Conservation (phyloP, 371 early-diverging fungal genomes). For the Apophysomyces variabilis region DNA sequence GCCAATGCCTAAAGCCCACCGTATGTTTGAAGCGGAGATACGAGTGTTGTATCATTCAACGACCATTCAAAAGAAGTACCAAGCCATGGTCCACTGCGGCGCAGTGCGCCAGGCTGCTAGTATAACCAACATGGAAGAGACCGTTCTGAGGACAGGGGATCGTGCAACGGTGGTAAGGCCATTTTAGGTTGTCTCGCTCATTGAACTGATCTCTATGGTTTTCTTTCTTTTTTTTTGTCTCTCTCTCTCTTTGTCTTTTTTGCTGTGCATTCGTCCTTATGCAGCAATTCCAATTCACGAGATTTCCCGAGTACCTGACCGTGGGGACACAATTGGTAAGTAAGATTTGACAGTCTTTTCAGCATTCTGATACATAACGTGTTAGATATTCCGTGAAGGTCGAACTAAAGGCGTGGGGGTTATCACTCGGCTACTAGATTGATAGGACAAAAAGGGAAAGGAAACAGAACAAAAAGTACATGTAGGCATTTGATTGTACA, state of each 20-base stretch:
- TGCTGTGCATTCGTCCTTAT: too few species aligned
- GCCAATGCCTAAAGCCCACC: slow-evolving; percentile 66
- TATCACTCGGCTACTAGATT: slow-evolving; percentile 57
- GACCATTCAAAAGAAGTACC: slow-evolving; percentile 87
- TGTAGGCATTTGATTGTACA: slow-evolving; percentile 5
- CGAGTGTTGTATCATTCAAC: slow-evolving; percentile 90
- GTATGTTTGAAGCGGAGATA: slow-evolving; percentile 90
- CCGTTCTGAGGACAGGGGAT: slow-evolving; percentile 86
- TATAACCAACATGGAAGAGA: slow-evolving; percentile 75
- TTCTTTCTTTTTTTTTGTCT: neutral
- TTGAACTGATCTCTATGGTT: slow-evolving; percentile 22
- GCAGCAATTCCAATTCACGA: slow-evolving; percentile 77
- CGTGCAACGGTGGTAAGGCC: slow-evolving; percentile 72
- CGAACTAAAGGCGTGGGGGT: slow-evolving; percentile 94
- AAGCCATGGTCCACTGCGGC: slow-evolving; percentile 94
- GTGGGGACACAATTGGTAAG: slow-evolving; percentile 73
- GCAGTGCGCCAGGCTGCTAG: slow-evolving; percentile 89
- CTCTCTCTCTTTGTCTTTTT: slow-evolving; percentile 23
- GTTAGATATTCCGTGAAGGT: slow-evolving; percentile 80
- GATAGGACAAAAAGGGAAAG: neutral
- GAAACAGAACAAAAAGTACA: neutral
- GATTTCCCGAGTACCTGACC: slow-evolving; percentile 82
- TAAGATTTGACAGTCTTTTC: slow-evolving; percentile 8
- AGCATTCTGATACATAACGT: neutral
- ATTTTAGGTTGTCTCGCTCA: neutral